Evolutionary conservation across 441 rosid genomes (phyloP).

Genomic region (Kokia cookei): DNA sequence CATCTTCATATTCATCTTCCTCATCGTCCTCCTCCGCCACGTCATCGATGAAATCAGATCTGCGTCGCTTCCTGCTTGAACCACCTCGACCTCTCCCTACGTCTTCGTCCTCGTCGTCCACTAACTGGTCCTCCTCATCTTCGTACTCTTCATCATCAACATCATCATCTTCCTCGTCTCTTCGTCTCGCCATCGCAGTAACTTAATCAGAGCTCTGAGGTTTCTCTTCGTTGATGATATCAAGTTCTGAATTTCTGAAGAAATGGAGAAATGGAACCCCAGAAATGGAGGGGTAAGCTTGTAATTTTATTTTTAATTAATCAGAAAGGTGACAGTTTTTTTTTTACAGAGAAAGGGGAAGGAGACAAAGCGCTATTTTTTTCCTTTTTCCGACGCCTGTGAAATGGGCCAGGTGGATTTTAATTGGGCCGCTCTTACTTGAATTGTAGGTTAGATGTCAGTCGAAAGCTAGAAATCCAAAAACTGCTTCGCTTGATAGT

Average conservation of each 20-base stretch:
- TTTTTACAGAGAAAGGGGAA: background rate
- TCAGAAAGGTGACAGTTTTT: background rate
- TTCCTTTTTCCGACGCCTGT: background rate
- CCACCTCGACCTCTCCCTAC: constrained; percentile 22
- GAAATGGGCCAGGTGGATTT: background rate
- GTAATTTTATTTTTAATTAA: no score
- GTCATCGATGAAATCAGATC: constrained; percentile 79
- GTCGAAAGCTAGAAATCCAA: no score
- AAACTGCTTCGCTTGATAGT: no score
- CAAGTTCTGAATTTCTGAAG: no score
- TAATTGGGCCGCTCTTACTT: background rate
- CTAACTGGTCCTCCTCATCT: constrained; percentile 30
- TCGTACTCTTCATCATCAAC: constrained; percentile 39
- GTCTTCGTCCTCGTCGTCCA: constrained; percentile 37
- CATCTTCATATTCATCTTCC: constrained; percentile 41
- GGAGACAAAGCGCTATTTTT: background rate
- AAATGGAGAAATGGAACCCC: background rate
- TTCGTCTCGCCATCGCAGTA: constrained; percentile 37
- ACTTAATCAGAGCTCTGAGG: background rate
- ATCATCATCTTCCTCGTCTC: constrained; percentile 53
- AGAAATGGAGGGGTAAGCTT: background rate
- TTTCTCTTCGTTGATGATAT: background rate
- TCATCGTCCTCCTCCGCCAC: constrained; percentile 85
- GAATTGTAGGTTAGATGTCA: no score
- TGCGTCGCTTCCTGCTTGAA: constrained; percentile 57